These are phyloP conservation scores for Allium sativum DNA, from an alignment of 106 monocot species.

Conservation along the genomic window DNA sequence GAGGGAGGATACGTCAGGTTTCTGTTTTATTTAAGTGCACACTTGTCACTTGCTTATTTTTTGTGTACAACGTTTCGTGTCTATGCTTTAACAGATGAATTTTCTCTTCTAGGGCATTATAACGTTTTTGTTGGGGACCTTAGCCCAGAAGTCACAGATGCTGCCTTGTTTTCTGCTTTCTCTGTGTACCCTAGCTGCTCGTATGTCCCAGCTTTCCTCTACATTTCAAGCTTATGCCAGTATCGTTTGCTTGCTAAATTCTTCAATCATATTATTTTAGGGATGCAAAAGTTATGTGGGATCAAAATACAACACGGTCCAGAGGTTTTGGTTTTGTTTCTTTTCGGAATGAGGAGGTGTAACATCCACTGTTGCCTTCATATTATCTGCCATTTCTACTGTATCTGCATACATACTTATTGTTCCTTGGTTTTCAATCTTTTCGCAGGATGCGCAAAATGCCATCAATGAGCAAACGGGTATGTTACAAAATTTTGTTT, in stretches of 20 bases:
- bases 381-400: background rate
- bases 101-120: conserved; percentile 40
- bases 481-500: conserved; percentile 7
- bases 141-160: conserved; percentile 83
- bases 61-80: background rate
- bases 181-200: conserved; percentile 68
- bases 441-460: conserved; percentile 44
- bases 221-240: background rate
- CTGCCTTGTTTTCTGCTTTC: conserved; percentile 48
- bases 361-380: background rate
- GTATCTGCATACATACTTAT: background rate
- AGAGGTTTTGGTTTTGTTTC: conserved; percentile 89
- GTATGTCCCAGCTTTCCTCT: conserved; percentile 27
- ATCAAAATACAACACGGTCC: conserved; percentile 81
- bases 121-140: conserved; percentile 90
- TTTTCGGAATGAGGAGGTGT: conserved; percentile 71
- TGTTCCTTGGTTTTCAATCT: background rate
- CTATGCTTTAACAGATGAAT: background rate
- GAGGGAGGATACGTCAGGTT: conserved; percentile 82
- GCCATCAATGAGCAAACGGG: conserved; percentile 55
- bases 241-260: background rate
- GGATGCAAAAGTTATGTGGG: conserved; percentile 90
- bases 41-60: background rate
- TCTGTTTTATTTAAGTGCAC: background rate
- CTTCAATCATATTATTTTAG: conserved; percentile 10